phyloP scores from a whole-genome alignment of 139 green algal species.

The Volvox africanus region DNA sequence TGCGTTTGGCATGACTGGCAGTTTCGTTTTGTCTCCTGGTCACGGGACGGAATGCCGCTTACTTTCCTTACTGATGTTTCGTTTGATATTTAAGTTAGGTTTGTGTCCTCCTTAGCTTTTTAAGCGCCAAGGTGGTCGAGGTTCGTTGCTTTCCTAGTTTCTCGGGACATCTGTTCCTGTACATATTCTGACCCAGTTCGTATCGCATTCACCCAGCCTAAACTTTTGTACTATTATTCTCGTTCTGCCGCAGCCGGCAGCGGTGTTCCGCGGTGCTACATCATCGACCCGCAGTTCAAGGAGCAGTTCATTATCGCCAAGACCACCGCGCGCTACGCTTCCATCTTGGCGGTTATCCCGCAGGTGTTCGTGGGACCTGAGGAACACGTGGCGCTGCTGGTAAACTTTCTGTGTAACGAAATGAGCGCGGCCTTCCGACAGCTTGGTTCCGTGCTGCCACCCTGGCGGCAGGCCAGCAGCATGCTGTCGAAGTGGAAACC shows the following conservation, averaged over 20 bases:
- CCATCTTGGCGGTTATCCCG: conserved; percentile 57
- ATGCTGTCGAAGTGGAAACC: conserved; percentile 80
- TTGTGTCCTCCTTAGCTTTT: too few species aligned
- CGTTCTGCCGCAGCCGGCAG: not conserved
- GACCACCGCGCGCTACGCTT: conserved; percentile 53
- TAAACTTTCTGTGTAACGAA: conserved; percentile 73
- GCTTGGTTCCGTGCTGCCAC: conserved; percentile 71
- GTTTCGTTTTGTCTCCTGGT: too few species aligned
- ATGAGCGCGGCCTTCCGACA: conserved; percentile 72
- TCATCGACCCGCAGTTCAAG: conserved; percentile 62
- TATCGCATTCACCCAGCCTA: not conserved
- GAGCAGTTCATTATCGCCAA: conserved; percentile 68
- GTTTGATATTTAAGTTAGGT: too few species aligned
- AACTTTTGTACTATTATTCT: not conserved
- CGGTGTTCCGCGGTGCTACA: conserved; percentile 6
- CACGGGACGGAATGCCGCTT: too few species aligned
- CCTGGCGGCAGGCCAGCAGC: conserved; percentile 72
- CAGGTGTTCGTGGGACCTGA: conserved; percentile 63
- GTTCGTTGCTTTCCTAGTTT: too few species aligned
- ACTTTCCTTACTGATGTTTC: too few species aligned
- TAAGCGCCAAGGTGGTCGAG: too few species aligned
- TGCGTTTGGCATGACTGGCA: too few species aligned
- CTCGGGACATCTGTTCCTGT: too few species aligned
- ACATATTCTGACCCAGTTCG: too few species aligned
- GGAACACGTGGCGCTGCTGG: conserved; percentile 53